Percentiles rank a stretch among this genome's conserved stretches.
Evolutionary conservation across 2,329 filamentous ascomycete species (phyloP).

Genomic region (Xylariaceae sp.): DNA sequence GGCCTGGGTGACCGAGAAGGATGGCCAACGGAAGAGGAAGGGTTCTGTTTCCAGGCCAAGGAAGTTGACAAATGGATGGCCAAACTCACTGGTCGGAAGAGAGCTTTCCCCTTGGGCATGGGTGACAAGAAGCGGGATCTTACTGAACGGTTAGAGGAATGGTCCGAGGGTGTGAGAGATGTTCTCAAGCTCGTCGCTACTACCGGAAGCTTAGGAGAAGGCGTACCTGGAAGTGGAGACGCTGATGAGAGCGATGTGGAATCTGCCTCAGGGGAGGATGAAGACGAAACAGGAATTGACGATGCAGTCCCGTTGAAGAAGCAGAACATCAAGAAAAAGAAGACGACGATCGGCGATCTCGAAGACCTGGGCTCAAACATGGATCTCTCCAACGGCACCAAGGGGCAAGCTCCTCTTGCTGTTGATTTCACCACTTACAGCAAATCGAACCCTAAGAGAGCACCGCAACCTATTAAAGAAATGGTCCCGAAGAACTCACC

Average conservation of each 20-base stretch:
- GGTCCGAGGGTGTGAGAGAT: slow-evolving; percentile 68
- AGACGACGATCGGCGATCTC: slow-evolving; percentile 62
- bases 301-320: slow-evolving; percentile 41
- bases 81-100: slow-evolving; percentile 79
- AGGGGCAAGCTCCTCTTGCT: slow-evolving; percentile 52
- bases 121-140: slow-evolving; percentile 78
- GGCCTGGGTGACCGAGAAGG: slow-evolving; percentile 87
- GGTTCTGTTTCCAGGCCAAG: slow-evolving; percentile 88
- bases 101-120: slow-evolving; percentile 84
- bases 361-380: slow-evolving; percentile 74
- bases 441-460: slow-evolving; percentile 44
- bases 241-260: slow-evolving; percentile 81
- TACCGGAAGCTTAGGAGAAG: slow-evolving; percentile 57
- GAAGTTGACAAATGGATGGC: slow-evolving; percentile 95
- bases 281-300: slow-evolving; percentile 48
- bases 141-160: slow-evolving; percentile 63
- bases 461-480: slow-evolving; percentile 59
- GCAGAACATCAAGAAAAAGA: slow-evolving; percentile 39
- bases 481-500: slow-evolving; percentile 93
- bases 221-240: slow-evolving; percentile 74
- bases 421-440: slow-evolving; percentile 81
- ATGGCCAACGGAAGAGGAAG: slow-evolving; percentile 86
- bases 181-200: slow-evolving; percentile 59
- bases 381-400: slow-evolving; percentile 35
- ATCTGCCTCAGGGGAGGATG: slow-evolving; percentile 50